Conservation (phyloP, 805 yeast species). For the Candida nemodendra region DNA sequence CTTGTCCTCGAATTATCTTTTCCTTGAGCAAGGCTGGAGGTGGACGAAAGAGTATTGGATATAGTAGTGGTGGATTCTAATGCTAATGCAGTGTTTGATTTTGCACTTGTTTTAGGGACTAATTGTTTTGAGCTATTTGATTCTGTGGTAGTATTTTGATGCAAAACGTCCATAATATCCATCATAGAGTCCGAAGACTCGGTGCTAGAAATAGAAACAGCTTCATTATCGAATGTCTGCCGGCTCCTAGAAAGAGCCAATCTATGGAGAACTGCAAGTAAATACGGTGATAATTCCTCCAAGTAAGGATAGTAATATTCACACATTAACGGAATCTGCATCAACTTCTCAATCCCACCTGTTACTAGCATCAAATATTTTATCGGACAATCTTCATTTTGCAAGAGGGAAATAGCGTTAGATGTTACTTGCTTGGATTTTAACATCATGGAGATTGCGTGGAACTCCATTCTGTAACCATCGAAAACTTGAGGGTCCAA, state of each 20-base stretch:
- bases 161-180: constrained; percentile 27
- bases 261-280: constrained; percentile 17
- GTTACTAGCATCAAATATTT: constrained; percentile 18
- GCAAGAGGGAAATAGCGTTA: constrained; percentile 15
- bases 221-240: constrained; percentile 4
- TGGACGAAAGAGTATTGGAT: constrained; percentile 7
- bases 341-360: constrained; percentile 26
- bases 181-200: constrained; percentile 18
- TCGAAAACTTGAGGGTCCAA: constrained; percentile 18
- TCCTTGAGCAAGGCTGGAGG: constrained; percentile 5
- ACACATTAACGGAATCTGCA: constrained; percentile 21
- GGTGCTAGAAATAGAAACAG: constrained; percentile 13
- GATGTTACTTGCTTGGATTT: constrained; percentile 16
- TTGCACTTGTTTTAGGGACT: constrained; percentile 1
- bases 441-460: constrained; percentile 27
- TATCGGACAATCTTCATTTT: constrained; percentile 14
- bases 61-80: constrained; percentile 8
- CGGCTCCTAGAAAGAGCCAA: constrained; percentile 6
- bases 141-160: constrained; percentile 10
- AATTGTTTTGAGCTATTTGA: constrained; percentile 2
- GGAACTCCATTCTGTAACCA: constrained; percentile 23
- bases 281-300: constrained; percentile 21
- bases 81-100: constrained; percentile 9
- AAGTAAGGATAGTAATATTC: constrained; percentile 17
- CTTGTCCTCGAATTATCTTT: constrained; percentile 2